A percentile compares a stretch with the other conserved stretches of the same genome.
Conservation (phyloP, 2,329 filamentous ascomycete species). For the Monosporascus sp. region DNA sequence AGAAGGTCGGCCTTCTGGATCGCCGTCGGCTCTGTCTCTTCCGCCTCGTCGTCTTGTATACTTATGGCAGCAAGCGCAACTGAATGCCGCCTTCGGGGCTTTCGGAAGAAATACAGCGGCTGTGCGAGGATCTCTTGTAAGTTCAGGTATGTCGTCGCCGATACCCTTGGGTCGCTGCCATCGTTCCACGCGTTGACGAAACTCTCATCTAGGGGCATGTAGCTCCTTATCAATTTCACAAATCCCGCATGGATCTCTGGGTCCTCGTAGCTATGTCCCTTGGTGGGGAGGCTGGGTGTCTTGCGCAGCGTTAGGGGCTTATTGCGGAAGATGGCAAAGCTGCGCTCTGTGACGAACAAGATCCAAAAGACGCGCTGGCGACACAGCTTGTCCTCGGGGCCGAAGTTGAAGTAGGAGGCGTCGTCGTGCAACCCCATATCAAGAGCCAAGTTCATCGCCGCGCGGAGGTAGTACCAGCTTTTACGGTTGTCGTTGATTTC, state of each 20-base stretch:
- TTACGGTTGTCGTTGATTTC: slow-evolving; percentile 57
- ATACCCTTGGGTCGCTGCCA: slow-evolving; percentile 34
- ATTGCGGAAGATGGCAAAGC: slow-evolving; percentile 59
- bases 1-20: slow-evolving; percentile 65
- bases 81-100: slow-evolving; percentile 5
- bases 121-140: slow-evolving; percentile 29
- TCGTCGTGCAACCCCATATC: slow-evolving; percentile 56
- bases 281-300: slow-evolving; percentile 51
- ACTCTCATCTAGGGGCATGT: slow-evolving; percentile 57
- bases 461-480: slow-evolving; percentile 57
- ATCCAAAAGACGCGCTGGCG: slow-evolving; percentile 57
- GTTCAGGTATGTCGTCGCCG: slow-evolving; percentile 28
- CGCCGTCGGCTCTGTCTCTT: slow-evolving; percentile 48
- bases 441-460: slow-evolving; percentile 55
- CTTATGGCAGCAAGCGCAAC: too few relatives aligned
- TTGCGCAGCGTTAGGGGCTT: slow-evolving; percentile 57
- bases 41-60: slow-evolving; percentile 30
- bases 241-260: slow-evolving; percentile 52
- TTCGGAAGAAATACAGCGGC: slow-evolving; percentile 26
- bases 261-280: slow-evolving; percentile 46
- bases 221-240: slow-evolving; percentile 54
- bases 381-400: slow-evolving; percentile 47
- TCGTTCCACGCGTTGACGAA: slow-evolving; percentile 63
- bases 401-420: slow-evolving; percentile 42
- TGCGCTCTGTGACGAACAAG: slow-evolving; percentile 56